phyloP scores from a whole-genome alignment of 116 monocot species.

The Zostera marina region DNA sequence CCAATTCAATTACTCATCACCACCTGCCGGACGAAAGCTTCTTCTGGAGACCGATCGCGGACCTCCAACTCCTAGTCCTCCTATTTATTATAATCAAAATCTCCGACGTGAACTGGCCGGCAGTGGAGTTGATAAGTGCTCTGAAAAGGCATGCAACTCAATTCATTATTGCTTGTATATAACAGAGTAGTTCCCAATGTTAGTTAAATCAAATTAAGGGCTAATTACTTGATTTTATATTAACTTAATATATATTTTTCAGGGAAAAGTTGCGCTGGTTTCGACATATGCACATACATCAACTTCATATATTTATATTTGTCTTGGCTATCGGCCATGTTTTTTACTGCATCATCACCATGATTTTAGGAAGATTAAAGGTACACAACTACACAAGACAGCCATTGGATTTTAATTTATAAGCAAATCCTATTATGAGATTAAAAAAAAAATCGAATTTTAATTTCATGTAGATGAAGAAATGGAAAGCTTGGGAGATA shows the following conservation, averaged over 20 bases:
- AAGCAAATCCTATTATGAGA: too few species aligned
- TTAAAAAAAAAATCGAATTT: too few species aligned
- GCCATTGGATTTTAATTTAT: constrained; percentile 2
- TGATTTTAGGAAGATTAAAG: constrained; percentile 33
- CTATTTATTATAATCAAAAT: neutral
- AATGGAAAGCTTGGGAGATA: constrained; percentile 36
- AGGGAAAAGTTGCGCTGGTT: constrained; percentile 32
- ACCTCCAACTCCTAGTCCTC: neutral
- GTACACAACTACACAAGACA: neutral
- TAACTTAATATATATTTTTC: too few species aligned
- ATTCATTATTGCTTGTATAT: too few species aligned
- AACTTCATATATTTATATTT: constrained; percentile 49
- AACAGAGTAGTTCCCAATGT: too few species aligned
- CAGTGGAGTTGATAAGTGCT: neutral
- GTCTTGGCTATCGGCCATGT: constrained; percentile 35
- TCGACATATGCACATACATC: constrained; percentile 22
- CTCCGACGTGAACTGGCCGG: neutral
- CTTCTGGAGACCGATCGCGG: neutral
- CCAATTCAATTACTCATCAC: neutral
- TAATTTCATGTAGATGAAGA: constrained; percentile 22
- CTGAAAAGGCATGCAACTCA: neutral
- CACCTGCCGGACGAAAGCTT: constrained; percentile 7
- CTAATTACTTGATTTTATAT: too few species aligned
- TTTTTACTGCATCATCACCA: constrained; percentile 21
- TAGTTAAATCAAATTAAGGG: too few species aligned